These are phyloP conservation scores for Periconia sp. DNA, from an alignment of 2,329 filamentous ascomycete genomes.

Conservation along the genomic window DNA sequence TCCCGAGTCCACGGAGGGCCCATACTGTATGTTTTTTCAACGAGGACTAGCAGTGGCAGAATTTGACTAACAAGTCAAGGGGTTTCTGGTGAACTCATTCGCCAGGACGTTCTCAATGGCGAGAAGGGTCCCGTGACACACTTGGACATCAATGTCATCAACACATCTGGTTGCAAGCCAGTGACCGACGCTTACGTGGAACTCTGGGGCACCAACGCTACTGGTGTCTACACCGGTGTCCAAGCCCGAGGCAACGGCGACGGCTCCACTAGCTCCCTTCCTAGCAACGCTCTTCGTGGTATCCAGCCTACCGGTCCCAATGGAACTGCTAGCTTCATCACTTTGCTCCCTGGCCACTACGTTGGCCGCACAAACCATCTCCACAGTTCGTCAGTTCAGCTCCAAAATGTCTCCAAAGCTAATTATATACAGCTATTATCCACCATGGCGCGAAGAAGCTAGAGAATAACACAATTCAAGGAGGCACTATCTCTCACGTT, in stretches of 20 bases:
- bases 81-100: constrained; percentile 55
- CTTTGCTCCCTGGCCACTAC: constrained; percentile 50
- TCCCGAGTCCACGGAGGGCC: constrained; percentile 35
- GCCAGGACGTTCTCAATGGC: constrained; percentile 52
- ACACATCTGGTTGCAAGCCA: constrained; percentile 55
- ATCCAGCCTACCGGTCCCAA: constrained; percentile 50
- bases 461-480: constrained; percentile 55
- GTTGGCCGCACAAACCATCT: constrained; percentile 35
- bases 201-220: constrained; percentile 48
- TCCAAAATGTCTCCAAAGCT: constrained; percentile 1
- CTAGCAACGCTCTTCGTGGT: constrained; percentile 50
- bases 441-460: constrained; percentile 44
- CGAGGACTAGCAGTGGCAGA: neutral
- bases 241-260: constrained; percentile 39
- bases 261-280: constrained; percentile 26
- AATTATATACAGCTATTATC: constrained; percentile 27
- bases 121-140: constrained; percentile 53
- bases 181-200: constrained; percentile 54
- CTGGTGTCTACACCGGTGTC: constrained; percentile 53
- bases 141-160: constrained; percentile 58
- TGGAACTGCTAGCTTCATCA: constrained; percentile 54
- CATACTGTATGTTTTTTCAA: constrained; percentile 30
- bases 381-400: constrained; percentile 23
- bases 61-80: constrained; percentile 13
- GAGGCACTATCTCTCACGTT: constrained; percentile 58